phyloP scores from a whole-genome alignment of 768 basidiomycete genomes.

The Suillus clintonianus region DNA sequence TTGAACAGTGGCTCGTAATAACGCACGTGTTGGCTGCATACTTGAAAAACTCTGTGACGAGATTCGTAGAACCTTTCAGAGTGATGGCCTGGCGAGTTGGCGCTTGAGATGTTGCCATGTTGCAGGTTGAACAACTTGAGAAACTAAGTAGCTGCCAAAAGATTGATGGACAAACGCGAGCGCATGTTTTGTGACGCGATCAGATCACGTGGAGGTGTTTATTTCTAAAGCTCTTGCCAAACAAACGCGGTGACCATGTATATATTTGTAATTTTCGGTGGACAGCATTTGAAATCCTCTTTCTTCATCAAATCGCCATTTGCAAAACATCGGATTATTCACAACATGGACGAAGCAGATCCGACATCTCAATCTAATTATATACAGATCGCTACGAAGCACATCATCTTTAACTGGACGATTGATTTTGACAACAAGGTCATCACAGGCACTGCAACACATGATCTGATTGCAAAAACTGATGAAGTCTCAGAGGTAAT shows the following conservation, averaged over 20 bases:
- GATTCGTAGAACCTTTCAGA: slow-evolving; percentile 89
- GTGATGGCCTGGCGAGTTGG: slow-evolving; percentile 77
- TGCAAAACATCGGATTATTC: not conserved
- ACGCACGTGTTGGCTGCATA: slow-evolving; percentile 96
- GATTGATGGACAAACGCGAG: not conserved
- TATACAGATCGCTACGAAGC: slow-evolving; percentile 43
- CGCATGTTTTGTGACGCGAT: slow-evolving; percentile 14
- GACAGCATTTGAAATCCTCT: not conserved
- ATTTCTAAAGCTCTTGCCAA: slow-evolving; percentile 15
- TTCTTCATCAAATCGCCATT: not conserved
- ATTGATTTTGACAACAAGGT: slow-evolving; percentile 52
- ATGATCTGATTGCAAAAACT: slow-evolving; percentile 40
- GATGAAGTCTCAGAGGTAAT: slow-evolving; percentile 43
- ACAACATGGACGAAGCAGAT: slow-evolving; percentile 26
- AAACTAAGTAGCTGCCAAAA: not conserved
- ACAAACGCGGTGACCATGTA: slow-evolving; percentile 9
- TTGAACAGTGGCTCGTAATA: slow-evolving; percentile 12
- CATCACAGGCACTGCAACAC: slow-evolving; percentile 50
- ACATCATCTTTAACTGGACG: slow-evolving; percentile 57
- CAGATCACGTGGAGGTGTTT: slow-evolving; percentile 16
- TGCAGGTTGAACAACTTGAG: not conserved
- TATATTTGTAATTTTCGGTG: too few species aligned
- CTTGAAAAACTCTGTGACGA: slow-evolving; percentile 99
- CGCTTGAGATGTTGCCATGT: slow-evolving; percentile 49
- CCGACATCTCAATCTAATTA: slow-evolving; percentile 63